Evolutionary conservation across 352 stramenopile genomes (phyloP).

Genomic region (Globisporangium camurandrum): DNA sequence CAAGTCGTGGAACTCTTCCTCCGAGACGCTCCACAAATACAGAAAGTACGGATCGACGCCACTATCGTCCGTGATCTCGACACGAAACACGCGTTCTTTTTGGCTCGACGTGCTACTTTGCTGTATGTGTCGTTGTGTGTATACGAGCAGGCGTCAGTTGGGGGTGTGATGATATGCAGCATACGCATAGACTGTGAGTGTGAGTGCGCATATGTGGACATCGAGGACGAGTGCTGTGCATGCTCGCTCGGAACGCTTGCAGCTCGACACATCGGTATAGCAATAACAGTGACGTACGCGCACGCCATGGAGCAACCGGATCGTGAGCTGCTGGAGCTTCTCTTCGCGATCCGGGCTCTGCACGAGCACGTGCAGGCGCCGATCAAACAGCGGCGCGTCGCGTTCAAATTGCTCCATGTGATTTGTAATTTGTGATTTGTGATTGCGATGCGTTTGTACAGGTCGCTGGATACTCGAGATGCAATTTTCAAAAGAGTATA

Average conservation of each 20-base stretch:
- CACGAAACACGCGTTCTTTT: constrained; percentile 86
- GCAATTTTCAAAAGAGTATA: no score
- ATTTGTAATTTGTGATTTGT: neutral
- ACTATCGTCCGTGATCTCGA: constrained; percentile 92
- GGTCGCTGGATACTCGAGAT: neutral
- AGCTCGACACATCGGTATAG: no score
- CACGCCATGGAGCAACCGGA: constrained; percentile 66
- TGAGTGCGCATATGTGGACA: neutral
- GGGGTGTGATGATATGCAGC: neutral
- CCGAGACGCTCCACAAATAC: constrained; percentile 89
- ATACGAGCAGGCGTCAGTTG: no score
- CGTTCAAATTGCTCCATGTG: constrained; percentile 78
- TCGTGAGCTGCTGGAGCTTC: constrained; percentile 63
- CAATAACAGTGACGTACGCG: constrained; percentile 33
- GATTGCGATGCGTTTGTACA: neutral
- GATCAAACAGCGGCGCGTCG: constrained; percentile 76
- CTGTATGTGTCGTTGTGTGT: no score
- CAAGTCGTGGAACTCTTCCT: constrained; percentile 93
- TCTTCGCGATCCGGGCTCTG: constrained; percentile 77
- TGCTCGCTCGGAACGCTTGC: no score
- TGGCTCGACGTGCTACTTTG: constrained; percentile 72
- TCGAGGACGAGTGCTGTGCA: no score
- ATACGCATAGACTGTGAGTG: neutral
- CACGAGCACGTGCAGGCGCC: constrained; percentile 75
- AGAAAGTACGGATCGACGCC: constrained; percentile 89